phyloP scores from a whole-genome alignment of 257 asterid species.

The Nicotiana tomentosiformis region DNA sequence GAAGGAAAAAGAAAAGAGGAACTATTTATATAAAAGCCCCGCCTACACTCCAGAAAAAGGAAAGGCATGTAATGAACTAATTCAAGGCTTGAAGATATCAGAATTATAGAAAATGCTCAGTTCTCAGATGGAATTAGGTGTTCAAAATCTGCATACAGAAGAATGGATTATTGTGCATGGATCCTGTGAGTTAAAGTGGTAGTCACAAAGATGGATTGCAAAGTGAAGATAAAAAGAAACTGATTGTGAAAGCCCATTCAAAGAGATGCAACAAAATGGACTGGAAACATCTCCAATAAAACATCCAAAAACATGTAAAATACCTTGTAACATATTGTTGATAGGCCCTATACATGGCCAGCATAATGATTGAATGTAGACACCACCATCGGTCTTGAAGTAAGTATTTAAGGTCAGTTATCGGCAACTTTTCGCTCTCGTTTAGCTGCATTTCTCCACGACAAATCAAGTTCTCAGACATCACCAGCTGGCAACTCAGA shows the following conservation, averaged over 20 bases:
- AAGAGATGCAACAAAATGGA: not conserved
- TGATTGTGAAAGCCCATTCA: not conserved
- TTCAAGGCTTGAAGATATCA: not conserved
- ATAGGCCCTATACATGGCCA: not conserved
- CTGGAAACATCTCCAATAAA: not conserved
- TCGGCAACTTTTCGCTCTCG: conserved; percentile 10
- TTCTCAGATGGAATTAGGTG: not conserved
- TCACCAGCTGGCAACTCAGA: conserved; percentile 21
- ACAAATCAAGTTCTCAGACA: conserved; percentile 19
- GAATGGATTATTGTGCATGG: not conserved
- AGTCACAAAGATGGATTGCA: not conserved
- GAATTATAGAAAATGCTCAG: not conserved
- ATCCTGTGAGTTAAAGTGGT: not conserved
- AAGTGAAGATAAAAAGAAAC: not conserved
- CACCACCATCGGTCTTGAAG: not conserved
- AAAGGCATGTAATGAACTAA: not conserved
- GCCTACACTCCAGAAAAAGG: not conserved
- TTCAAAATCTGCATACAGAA: not conserved
- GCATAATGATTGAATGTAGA: not conserved
- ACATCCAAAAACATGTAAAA: not conserved
- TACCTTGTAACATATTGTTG: not conserved
- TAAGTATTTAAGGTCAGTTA: not conserved
- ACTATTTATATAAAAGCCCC: not conserved
- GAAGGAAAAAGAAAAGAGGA: not conserved
- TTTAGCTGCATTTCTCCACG: conserved; percentile 23